phyloP scores from a whole-genome alignment of 305 asterid species.

The Plantago coronopus region DNA sequence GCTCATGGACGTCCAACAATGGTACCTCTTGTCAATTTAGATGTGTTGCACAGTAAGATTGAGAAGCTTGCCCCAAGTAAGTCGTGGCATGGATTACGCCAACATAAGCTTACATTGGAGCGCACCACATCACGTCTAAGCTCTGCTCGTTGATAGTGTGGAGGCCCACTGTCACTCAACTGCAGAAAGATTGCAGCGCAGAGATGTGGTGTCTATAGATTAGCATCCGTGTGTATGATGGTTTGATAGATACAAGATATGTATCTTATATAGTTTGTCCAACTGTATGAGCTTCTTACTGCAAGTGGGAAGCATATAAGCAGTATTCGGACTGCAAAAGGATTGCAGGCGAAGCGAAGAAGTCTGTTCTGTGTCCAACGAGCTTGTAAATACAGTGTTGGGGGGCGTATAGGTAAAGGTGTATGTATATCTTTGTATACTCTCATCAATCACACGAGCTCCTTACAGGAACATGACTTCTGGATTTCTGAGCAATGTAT shows the following conservation, averaged over 20 bases:
- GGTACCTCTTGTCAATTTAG: slow-evolving; percentile 75
- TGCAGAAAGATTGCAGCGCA: neutral
- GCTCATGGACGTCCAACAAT: slow-evolving; percentile 99
- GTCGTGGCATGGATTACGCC: slow-evolving; percentile 67
- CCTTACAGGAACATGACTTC: too few species aligned
- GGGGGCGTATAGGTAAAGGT: too few species aligned
- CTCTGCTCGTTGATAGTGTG: slow-evolving; percentile 24
- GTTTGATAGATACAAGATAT: too few species aligned
- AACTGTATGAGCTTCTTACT: neutral
- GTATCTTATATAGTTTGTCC: neutral
- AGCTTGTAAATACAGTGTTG: too few species aligned
- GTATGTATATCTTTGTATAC: too few species aligned
- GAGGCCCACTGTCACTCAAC: neutral
- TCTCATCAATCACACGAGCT: too few species aligned
- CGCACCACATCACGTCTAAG: slow-evolving; percentile 49
- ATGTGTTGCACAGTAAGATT: slow-evolving; percentile 51
- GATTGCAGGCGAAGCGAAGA: too few species aligned
- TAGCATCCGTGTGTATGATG: neutral
- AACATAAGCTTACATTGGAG: slow-evolving; percentile 52
- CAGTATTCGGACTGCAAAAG: neutral
- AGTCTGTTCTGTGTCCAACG: too few species aligned
- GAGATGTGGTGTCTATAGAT: neutral
- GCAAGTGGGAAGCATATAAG: neutral
- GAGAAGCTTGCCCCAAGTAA: slow-evolving; percentile 39
- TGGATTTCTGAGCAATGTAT: too few species aligned